Evolutionary conservation across 352 stramenopile species (phyloP).

Genomic region (Lagenidium giganteum): DNA sequence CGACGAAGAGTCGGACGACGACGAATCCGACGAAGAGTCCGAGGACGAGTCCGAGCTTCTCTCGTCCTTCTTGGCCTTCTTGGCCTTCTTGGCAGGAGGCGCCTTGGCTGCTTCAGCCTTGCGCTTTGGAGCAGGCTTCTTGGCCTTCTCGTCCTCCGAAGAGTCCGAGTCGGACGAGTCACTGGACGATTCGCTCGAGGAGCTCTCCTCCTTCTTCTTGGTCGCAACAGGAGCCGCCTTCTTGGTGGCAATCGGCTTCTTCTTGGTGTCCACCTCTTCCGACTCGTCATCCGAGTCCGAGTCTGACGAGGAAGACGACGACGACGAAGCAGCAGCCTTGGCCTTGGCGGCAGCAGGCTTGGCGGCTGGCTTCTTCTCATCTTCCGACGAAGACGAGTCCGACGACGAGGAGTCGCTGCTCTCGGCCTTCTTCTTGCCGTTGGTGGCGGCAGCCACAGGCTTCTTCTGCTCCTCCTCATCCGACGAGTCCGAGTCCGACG

Average conservation of each 20-base stretch:
- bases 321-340: slow-evolving; percentile 19
- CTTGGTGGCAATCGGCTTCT: slow-evolving; percentile 15
- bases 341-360: slow-evolving; percentile 17
- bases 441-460: slow-evolving; percentile 3
- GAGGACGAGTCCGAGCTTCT: slow-evolving; percentile 30
- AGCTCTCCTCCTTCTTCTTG: slow-evolving; percentile 27
- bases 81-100: slow-evolving; percentile 18
- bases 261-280: slow-evolving; percentile 10
- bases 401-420: slow-evolving; percentile 19
- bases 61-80: slow-evolving; percentile 30
- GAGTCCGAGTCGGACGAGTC: slow-evolving; percentile 31
- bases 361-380: slow-evolving; percentile 22
- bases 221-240: slow-evolving; percentile 10
- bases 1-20: slow-evolving; percentile 42
- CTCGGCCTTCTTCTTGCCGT: slow-evolving; percentile 25
- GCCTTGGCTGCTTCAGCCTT: slow-evolving; percentile 31
- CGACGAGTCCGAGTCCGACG: slow-evolving; percentile 20
- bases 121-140: slow-evolving; percentile 30
- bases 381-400: slow-evolving; percentile 27
- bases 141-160: slow-evolving; percentile 25
- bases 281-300: slow-evolving; percentile 8
- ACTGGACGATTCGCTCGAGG: slow-evolving; percentile 24
- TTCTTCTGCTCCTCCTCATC: slow-evolving; percentile 25
- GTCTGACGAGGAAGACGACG: slow-evolving; percentile 21
- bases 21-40: slow-evolving; percentile 33